phyloP scores from a whole-genome alignment of 148 eudicot genomes.

The Persicaria maculosa region DNA sequence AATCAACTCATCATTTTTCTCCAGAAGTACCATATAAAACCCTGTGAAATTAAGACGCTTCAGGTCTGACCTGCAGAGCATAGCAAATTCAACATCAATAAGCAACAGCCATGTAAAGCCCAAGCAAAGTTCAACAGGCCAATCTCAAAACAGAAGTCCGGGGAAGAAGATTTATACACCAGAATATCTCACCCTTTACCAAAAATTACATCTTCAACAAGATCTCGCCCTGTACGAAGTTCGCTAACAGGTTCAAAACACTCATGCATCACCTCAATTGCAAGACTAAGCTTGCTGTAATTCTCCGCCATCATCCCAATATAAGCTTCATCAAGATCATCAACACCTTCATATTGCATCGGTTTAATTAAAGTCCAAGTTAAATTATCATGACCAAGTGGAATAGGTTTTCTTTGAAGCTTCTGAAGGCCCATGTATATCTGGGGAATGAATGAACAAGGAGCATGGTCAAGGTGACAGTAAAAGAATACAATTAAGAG shows the following conservation, averaged over 20 bases:
- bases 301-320: constrained; percentile 33
- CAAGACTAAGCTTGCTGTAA: constrained; percentile 60
- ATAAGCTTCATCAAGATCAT: constrained; percentile 25
- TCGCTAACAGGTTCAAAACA: constrained; percentile 90
- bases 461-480: constrained; percentile 1
- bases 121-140: background rate
- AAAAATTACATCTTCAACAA: constrained; percentile 81
- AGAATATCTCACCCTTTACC: constrained; percentile 49
- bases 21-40: constrained; percentile 76
- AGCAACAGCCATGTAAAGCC: background rate
- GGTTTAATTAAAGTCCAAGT: constrained; percentile 73
- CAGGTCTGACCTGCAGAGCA: constrained; percentile 60
- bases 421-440: constrained; percentile 55
- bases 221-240: constrained; percentile 55
- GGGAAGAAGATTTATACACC: background rate
- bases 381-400: constrained; percentile 45
- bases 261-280: constrained; percentile 85
- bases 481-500: background rate
- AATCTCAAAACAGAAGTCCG: background rate
- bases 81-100: background rate
- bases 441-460: constrained; percentile 33
- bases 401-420: constrained; percentile 56
- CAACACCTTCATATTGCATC: constrained; percentile 18
- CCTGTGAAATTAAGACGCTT: constrained; percentile 78
- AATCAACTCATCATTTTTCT: constrained; percentile 75